A percentile compares a stretch with the other conserved stretches of the same genome.
Conservation (phyloP, 2,329 filamentous ascomycete species). For the Aureobasidium pullulans region DNA sequence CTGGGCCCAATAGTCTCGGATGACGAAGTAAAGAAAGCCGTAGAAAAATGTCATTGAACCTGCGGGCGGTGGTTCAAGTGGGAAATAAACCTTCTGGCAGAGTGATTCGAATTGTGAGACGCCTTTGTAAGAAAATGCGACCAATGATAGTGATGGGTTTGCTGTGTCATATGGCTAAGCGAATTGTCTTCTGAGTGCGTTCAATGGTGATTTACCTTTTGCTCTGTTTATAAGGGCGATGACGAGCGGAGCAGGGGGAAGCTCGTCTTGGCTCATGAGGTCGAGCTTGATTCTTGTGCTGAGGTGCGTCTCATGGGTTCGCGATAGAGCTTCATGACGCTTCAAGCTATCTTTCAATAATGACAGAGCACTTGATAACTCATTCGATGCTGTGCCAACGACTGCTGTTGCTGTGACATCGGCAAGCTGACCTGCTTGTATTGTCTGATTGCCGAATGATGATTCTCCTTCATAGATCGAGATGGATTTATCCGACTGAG, state of each 20-base stretch:
- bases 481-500: not conserved
- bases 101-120: constrained; percentile 7
- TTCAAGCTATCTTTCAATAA: constrained; percentile 13
- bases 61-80: not conserved
- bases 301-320: constrained; percentile 13
- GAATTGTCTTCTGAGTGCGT: not conserved
- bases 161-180: not conserved
- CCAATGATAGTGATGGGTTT: constrained; percentile 11
- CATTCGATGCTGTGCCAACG: constrained; percentile 4
- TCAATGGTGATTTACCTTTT: not conserved
- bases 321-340: constrained; percentile 12
- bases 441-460: constrained; percentile 11
- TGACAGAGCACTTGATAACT: constrained; percentile 5
- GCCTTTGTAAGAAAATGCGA: constrained; percentile 1
- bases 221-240: constrained; percentile 12
- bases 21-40: constrained; percentile 12
- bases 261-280: not conserved
- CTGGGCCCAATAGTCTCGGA: constrained; percentile 13
- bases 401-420: constrained; percentile 14
- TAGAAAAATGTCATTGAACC: constrained; percentile 13
- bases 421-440: constrained; percentile 11
- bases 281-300: not conserved
- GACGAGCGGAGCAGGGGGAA: constrained; percentile 10
- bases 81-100: constrained; percentile 15
- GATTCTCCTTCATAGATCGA: constrained; percentile 14